Conservation (phyloP, 2,329 filamentous ascomycete species). For the Stemphylium lycopersici region DNA sequence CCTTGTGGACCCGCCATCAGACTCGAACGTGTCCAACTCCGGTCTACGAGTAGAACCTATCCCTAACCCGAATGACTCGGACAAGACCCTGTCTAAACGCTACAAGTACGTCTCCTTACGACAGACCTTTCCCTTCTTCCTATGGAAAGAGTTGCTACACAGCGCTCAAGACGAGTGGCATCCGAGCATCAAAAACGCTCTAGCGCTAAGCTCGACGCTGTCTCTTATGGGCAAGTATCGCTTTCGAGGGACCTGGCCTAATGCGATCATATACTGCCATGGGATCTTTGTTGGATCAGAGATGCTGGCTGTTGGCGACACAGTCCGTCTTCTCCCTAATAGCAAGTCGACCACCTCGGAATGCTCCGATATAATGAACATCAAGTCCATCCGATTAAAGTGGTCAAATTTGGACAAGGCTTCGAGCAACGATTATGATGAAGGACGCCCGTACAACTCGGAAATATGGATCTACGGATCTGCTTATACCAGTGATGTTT, state of each 20-base stretch:
- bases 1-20: conserved; percentile 50
- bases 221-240: conserved; percentile 59
- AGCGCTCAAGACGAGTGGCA: conserved; percentile 54
- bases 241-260: conserved; percentile 62
- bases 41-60: conserved; percentile 65
- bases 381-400: conserved; percentile 60
- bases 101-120: conserved; percentile 62
- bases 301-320: conserved; percentile 60
- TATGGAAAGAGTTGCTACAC: conserved; percentile 59
- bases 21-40: conserved; percentile 55
- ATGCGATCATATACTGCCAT: conserved; percentile 59
- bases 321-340: conserved; percentile 55
- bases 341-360: conserved; percentile 11
- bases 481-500: conserved; percentile 52
- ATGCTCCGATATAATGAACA: conserved; percentile 60
- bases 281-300: conserved; percentile 65
- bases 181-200: conserved; percentile 60
- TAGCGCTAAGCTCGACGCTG: conserved; percentile 60
- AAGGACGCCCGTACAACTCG: conserved; percentile 54
- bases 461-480: conserved; percentile 58
- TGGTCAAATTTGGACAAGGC: conserved; percentile 57
- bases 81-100: conserved; percentile 60
- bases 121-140: conserved; percentile 61
- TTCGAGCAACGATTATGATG: conserved; percentile 54
- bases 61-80: conserved; percentile 55